Percentiles rank a stretch among this genome's conserved stretches.
These are phyloP conservation scores for Aspergillus sp. DNA, from an alignment of 2,329 filamentous ascomycete genomes.

Conservation along the genomic window DNA sequence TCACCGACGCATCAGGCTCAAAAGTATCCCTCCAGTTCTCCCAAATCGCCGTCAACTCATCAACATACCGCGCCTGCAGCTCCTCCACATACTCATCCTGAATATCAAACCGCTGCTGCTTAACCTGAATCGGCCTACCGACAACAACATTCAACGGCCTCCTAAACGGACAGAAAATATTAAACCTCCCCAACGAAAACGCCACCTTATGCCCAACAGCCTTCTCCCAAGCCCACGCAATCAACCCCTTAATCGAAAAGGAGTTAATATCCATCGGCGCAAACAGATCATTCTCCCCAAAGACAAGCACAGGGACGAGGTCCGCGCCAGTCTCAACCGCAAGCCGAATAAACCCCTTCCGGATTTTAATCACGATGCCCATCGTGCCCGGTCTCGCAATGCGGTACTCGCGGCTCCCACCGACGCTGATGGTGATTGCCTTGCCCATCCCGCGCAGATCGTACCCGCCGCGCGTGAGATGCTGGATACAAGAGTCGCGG, in stretches of 20 bases:
- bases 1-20: constrained; percentile 23
- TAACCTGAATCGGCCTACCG: constrained; percentile 69
- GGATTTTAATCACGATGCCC: constrained; percentile 69
- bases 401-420: constrained; percentile 78
- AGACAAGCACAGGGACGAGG: constrained; percentile 77
- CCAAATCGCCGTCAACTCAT: constrained; percentile 41
- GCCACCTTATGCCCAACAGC: constrained; percentile 74
- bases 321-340: constrained; percentile 80
- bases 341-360: constrained; percentile 87
- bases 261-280: constrained; percentile 70
- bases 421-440: constrained; percentile 86
- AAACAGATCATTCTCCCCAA: constrained; percentile 87
- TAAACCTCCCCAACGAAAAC: constrained; percentile 78
- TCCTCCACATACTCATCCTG: constrained; percentile 69
- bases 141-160: constrained; percentile 81
- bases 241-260: constrained; percentile 66
- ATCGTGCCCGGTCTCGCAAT: constrained; percentile 74
- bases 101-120: constrained; percentile 55
- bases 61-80: constrained; percentile 70
- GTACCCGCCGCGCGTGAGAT: constrained; percentile 69
- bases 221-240: constrained; percentile 57
- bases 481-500: constrained; percentile 77
- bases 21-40: constrained; percentile 32
- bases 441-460: constrained; percentile 77
- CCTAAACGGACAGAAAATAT: constrained; percentile 77